Conservation (phyloP, 495 filamentous ascomycete species). For the Talaromyces proteolyticus region DNA sequence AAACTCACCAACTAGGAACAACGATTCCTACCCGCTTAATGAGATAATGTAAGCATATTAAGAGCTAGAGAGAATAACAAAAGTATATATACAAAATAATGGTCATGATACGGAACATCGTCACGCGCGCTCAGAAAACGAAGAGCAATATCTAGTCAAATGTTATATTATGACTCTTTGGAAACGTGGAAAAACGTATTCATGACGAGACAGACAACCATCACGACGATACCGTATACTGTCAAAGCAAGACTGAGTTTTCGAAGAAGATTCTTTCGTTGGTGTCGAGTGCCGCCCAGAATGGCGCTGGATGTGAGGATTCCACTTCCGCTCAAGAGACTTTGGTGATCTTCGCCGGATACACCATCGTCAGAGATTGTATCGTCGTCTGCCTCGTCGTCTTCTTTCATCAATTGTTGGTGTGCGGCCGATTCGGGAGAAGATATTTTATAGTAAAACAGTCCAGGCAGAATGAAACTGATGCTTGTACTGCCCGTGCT, state of each 20-base stretch:
- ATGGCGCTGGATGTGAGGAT: slow-evolving; percentile 39
- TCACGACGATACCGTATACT: slow-evolving; percentile 79
- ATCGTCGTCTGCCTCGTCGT: slow-evolving; percentile 58
- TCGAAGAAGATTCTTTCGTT: slow-evolving; percentile 57
- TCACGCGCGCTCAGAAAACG: slow-evolving; percentile 8
- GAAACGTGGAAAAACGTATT: slow-evolving; percentile 70
- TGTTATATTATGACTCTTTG: slow-evolving; percentile 26
- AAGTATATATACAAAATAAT: slow-evolving; percentile 44
- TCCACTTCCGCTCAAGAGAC: slow-evolving; percentile 19
- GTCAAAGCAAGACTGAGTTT: slow-evolving; percentile 69
- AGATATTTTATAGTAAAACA: slow-evolving; percentile 98
- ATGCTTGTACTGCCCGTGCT: slow-evolving; percentile 91
- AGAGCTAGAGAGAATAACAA: slow-evolving; percentile 18
- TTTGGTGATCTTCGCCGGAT: slow-evolving; percentile 30
- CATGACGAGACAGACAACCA: slow-evolving; percentile 80
- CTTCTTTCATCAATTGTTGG: slow-evolving; percentile 79
- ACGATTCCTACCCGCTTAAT: too few species aligned
- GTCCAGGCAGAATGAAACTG: slow-evolving; percentile 89
- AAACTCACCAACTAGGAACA: too few species aligned
- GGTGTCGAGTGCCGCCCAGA: slow-evolving; percentile 47
- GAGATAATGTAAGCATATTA: too few species aligned
- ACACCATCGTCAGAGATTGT: slow-evolving; percentile 38
- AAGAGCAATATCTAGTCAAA: slow-evolving; percentile 10
- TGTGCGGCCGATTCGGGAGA: slow-evolving; percentile 78
- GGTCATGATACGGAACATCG: slow-evolving; percentile 20